Conservation (phyloP, 2,329 filamentous ascomycete genomes). For the Fusarium equiseti region DNA sequence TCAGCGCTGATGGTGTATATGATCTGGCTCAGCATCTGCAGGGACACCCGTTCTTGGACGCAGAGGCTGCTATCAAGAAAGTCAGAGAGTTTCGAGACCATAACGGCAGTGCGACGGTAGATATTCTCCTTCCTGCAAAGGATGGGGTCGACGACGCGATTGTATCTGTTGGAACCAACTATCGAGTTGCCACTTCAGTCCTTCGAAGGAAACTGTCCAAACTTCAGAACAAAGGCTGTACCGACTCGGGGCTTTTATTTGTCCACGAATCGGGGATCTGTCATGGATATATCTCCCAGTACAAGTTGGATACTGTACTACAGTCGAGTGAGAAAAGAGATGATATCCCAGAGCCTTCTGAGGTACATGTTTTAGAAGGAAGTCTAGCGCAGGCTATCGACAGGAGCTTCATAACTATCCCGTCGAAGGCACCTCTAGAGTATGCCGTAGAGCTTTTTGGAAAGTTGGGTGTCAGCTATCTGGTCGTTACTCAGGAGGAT, state of each 20-base stretch:
- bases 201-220: conserved; percentile 1
- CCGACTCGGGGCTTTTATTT: conserved; percentile 17
- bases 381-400: neutral
- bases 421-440: conserved; percentile 18
- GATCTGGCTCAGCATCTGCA: conserved; percentile 35
- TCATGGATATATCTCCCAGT: conserved; percentile 8
- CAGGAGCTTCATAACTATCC: conserved; percentile 3
- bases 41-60: conserved; percentile 30
- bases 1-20: conserved; percentile 32
- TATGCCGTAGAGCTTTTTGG: conserved; percentile 26
- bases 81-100: conserved; percentile 1
- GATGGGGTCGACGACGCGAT: neutral
- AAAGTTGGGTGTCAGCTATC: conserved; percentile 3
- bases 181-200: neutral
- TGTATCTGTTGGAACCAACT: neutral
- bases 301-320: conserved; percentile 1
- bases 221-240: conserved; percentile 1
- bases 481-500: conserved; percentile 13
- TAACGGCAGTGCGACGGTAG: conserved; percentile 17
- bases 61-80: conserved; percentile 7
- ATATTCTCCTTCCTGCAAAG: neutral
- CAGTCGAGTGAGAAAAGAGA: neutral
- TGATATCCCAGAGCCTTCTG: neutral
- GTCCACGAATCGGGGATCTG: conserved; percentile 7
- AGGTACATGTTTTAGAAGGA: conserved; percentile 1